phyloP scores from a whole-genome alignment of 73 alveolate genomes.

The Paramecium caudatum region DNA sequence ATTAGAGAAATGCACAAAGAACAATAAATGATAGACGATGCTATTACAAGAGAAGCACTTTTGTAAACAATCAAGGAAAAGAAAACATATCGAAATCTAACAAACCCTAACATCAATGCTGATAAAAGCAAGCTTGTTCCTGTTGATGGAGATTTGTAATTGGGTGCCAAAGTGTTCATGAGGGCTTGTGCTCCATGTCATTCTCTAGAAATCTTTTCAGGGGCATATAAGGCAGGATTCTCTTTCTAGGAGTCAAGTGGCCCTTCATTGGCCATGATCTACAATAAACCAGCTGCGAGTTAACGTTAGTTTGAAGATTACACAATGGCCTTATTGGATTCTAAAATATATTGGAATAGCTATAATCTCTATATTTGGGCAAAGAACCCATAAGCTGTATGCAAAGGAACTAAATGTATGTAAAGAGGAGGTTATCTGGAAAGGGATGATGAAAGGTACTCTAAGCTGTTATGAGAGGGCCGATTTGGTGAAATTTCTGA shows the following conservation, averaged over 20 bases:
- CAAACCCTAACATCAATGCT: background rate
- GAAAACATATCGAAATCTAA: constrained; percentile 8
- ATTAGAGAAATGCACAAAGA: constrained; percentile 17
- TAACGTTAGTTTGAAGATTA: constrained; percentile 7
- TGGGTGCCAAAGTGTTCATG: constrained; percentile 56
- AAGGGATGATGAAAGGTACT: constrained; percentile 28
- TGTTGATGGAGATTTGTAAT: constrained; percentile 54
- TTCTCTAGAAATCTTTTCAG: constrained; percentile 42
- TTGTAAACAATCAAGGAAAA: background rate
- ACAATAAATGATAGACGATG: constrained; percentile 30
- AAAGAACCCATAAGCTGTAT: constrained; percentile 8
- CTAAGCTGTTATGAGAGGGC: background rate
- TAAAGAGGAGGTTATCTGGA: background rate
- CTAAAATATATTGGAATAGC: constrained; percentile 66
- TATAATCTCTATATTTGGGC: constrained; percentile 49
- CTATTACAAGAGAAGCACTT: background rate
- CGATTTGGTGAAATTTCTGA: constrained; percentile 50
- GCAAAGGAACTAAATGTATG: constrained; percentile 24
- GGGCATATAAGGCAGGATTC: constrained; percentile 11
- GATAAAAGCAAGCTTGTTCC: constrained; percentile 30
- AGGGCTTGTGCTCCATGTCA: constrained; percentile 56
- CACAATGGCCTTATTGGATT: background rate
- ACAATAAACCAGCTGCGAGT: constrained; percentile 62
- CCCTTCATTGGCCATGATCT: constrained; percentile 37
- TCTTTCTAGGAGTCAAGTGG: constrained; percentile 26